These are phyloP conservation scores for Albatrellus ellisii DNA, from an alignment of 768 basidiomycete species.

Conservation along the genomic window DNA sequence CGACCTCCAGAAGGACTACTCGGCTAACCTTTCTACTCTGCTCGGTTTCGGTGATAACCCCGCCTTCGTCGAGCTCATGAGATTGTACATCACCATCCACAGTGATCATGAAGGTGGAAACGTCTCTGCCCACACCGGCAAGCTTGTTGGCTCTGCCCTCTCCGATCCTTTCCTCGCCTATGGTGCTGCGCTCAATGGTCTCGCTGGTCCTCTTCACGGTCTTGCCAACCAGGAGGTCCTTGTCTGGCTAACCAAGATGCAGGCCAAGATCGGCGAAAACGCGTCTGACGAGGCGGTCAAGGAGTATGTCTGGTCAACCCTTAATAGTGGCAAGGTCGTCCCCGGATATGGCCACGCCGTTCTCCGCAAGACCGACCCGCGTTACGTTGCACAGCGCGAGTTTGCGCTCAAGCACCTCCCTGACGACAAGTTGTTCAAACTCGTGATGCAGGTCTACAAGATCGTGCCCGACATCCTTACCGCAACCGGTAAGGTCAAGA, in stretches of 20 bases:
- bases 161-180: constrained; percentile 97
- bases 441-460: constrained; percentile 81
- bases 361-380: constrained; percentile 83
- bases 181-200: constrained; percentile 85
- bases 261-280: constrained; percentile 72
- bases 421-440: constrained; percentile 84
- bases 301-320: constrained; percentile 90
- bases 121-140: constrained; percentile 90
- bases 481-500: constrained; percentile 86
- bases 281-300: constrained; percentile 80
- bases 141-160: constrained; percentile 88
- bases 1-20: constrained; percentile 77
- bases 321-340: constrained; percentile 88
- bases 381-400: constrained; percentile 82
- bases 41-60: constrained; percentile 85
- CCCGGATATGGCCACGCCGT: constrained; percentile 89
- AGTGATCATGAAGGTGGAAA: constrained; percentile 98
- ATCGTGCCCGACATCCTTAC: constrained; percentile 86
- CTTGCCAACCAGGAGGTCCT: constrained; percentile 97
- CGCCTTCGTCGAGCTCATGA: constrained; percentile 86
- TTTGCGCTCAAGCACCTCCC: constrained; percentile 81
- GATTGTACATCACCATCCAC: constrained; percentile 85
- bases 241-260: constrained; percentile 91
- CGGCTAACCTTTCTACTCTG: constrained; percentile 76
- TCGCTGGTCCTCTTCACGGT: constrained; percentile 95